Conservation (phyloP, 1,139 yeast species). For the Scheffersomyces insectosa region DNA sequence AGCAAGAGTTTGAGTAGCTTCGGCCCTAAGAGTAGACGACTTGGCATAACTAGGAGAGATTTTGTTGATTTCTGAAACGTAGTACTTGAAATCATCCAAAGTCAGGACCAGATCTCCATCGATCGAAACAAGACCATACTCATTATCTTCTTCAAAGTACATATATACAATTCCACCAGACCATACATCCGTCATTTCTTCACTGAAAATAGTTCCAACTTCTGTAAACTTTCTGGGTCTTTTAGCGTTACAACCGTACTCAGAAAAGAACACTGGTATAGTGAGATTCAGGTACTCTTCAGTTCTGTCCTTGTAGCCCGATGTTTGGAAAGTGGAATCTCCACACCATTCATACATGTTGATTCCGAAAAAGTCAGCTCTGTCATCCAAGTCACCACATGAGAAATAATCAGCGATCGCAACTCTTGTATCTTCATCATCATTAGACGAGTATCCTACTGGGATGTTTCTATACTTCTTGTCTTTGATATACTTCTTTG, state of each 20-base stretch:
- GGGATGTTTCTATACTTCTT: slow-evolving; percentile 73
- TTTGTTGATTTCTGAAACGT: slow-evolving; percentile 48
- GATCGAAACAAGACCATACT: slow-evolving; percentile 70
- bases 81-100: slow-evolving; percentile 56
- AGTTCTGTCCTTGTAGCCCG: slow-evolving; percentile 79
- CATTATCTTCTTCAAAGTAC: slow-evolving; percentile 63
- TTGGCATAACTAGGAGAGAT: slow-evolving; percentile 33
- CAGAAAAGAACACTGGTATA: slow-evolving; percentile 85
- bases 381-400: slow-evolving; percentile 62
- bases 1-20: slow-evolving; percentile 19
- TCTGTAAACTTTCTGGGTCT: slow-evolving; percentile 73
- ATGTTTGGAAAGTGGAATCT: slow-evolving; percentile 53
- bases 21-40: slow-evolving; percentile 13
- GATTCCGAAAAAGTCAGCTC: slow-evolving; percentile 89
- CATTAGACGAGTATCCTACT: slow-evolving; percentile 88
- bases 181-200: slow-evolving; percentile 38
- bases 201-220: slow-evolving; percentile 59
- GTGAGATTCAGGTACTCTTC: slow-evolving; percentile 68
- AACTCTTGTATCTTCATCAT: slow-evolving; percentile 70
- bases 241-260: slow-evolving; percentile 84
- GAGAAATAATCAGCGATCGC: slow-evolving; percentile 79
- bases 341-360: slow-evolving; percentile 99
- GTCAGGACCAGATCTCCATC: slow-evolving; percentile 41
- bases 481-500: slow-evolving; percentile 69
- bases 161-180: slow-evolving; percentile 78